Conservation (phyloP, 2,329 filamentous ascomycete species). For the Cadophora sp. region DNA sequence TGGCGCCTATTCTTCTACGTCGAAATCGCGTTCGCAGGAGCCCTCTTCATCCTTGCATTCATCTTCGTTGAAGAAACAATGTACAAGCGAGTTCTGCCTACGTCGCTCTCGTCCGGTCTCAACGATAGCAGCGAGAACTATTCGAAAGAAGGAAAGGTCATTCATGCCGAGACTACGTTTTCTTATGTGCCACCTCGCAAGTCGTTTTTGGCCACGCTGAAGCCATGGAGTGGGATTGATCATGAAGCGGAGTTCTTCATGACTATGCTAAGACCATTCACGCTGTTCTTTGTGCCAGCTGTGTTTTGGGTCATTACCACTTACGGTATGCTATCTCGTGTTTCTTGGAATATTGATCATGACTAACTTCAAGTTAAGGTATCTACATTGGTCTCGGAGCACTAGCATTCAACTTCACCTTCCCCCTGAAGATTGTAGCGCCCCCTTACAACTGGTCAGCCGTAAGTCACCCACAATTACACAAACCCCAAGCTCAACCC, state of each 20-base stretch:
- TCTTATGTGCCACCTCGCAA: slow-evolving; percentile 46
- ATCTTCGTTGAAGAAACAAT: slow-evolving; percentile 66
- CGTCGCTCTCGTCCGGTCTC: slow-evolving; percentile 26
- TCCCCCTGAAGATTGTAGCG: slow-evolving; percentile 53
- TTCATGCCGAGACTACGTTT: slow-evolving; percentile 40
- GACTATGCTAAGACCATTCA: slow-evolving; percentile 53
- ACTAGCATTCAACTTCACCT: slow-evolving; percentile 57
- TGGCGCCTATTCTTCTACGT: slow-evolving; percentile 69
- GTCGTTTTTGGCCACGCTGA: slow-evolving; percentile 50
- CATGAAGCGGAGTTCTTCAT: slow-evolving; percentile 52
- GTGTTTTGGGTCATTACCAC: slow-evolving; percentile 58
- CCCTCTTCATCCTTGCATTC: slow-evolving; percentile 52
- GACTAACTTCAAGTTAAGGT: slow-evolving; percentile 32
- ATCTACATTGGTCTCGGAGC: slow-evolving; percentile 57
- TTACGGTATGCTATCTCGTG: slow-evolving; percentile 47
- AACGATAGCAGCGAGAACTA: slow-evolving; percentile 22
- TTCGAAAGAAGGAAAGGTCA: slow-evolving; percentile 27
- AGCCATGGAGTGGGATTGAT: slow-evolving; percentile 52
- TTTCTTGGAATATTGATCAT: neutral
- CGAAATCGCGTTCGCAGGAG: slow-evolving; percentile 57
- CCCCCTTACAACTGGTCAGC: slow-evolving; percentile 54
- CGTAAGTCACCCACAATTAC: slow-evolving; percentile 37
- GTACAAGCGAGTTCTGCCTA: slow-evolving; percentile 51
- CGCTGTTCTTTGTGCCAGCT: slow-evolving; percentile 55
- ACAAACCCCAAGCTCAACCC: neutral